Conservation (phyloP, 1,284 basidiomycete genomes). For the Trametes versicolor region DNA sequence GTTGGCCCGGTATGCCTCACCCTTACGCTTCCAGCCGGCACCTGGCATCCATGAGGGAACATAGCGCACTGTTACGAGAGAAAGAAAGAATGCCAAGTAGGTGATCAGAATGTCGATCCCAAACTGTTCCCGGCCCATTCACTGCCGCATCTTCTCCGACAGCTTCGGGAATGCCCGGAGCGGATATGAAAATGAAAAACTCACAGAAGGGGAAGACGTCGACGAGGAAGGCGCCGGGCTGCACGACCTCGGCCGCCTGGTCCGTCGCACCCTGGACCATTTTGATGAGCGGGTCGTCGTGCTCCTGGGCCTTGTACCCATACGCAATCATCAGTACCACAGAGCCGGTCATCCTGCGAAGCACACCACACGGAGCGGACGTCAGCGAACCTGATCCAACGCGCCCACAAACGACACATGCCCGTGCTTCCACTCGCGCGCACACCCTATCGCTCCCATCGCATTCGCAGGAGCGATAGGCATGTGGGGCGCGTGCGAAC, state of each 20-base stretch:
- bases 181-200: constrained; percentile 3
- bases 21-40: constrained; percentile 63
- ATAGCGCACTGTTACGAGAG: constrained; percentile 57
- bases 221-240: constrained; percentile 47
- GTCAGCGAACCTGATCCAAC: constrained; percentile 61
- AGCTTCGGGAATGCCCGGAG: not conserved
- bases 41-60: constrained; percentile 74
- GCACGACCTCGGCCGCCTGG: constrained; percentile 66
- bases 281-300: constrained; percentile 64
- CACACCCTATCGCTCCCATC: not conserved
- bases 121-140: not conserved
- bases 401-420: constrained; percentile 53
- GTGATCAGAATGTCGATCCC: not conserved
- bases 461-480: constrained; percentile 54
- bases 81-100: not conserved
- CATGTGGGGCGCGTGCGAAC: constrained; percentile 38
- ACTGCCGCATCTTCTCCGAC: not conserved
- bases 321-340: constrained; percentile 69
- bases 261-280: constrained; percentile 65
- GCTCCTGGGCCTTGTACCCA: constrained; percentile 67
- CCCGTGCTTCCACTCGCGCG: constrained; percentile 47
- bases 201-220: constrained; percentile 46
- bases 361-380: not conserved
- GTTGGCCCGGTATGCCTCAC: constrained; percentile 58
- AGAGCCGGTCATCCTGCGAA: constrained; percentile 62